Percentiles rank a stretch among this genome's conserved stretches.
phyloP scores from a whole-genome alignment of 306 rosid species.

The Psophocarpus tetragonolobus region DNA sequence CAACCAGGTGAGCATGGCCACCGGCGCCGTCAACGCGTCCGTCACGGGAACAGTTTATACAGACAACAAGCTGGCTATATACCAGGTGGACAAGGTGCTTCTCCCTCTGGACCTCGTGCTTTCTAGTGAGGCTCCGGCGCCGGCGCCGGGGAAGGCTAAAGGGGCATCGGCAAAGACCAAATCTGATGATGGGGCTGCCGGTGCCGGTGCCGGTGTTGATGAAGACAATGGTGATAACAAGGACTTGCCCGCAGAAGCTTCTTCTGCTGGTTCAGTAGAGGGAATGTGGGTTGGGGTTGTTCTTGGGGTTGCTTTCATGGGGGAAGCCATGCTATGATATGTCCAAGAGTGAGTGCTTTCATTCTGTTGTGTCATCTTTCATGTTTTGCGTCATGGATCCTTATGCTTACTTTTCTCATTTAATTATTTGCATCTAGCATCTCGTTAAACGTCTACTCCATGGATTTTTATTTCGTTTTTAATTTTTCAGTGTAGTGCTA shows the following conservation, averaged over 20 bases:
- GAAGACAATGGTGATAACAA: not conserved
- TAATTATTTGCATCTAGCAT: not conserved
- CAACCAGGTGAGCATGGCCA: conserved; percentile 54
- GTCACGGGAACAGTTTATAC: conserved; percentile 59
- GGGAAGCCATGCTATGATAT: conserved; percentile 1
- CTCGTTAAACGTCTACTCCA: not conserved
- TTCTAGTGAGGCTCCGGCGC: conserved; percentile 46
- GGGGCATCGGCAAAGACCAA: conserved; percentile 29
- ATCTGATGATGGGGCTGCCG: too few species aligned
- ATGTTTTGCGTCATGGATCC: not conserved
- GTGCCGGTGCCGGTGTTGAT: not conserved
- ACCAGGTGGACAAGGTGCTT: conserved; percentile 63
- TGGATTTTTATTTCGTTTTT: not conserved
- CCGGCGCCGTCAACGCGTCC: conserved; percentile 67
- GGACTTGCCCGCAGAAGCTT: conserved; percentile 29
- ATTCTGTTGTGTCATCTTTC: conserved; percentile 3
- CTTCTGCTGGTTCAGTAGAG: conserved; percentile 26
- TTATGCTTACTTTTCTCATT: not conserved
- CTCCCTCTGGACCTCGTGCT: conserved; percentile 66
- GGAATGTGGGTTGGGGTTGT: conserved; percentile 14
- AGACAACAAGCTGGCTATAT: conserved; percentile 55
- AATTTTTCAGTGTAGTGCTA: too few species aligned
- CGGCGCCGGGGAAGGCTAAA: conserved; percentile 39
- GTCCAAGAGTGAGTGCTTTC: not conserved
- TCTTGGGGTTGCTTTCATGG: conserved; percentile 29